Conservation (phyloP, 2,329 filamentous ascomycete genomes). For the Colletotrichum tabaci region DNA sequence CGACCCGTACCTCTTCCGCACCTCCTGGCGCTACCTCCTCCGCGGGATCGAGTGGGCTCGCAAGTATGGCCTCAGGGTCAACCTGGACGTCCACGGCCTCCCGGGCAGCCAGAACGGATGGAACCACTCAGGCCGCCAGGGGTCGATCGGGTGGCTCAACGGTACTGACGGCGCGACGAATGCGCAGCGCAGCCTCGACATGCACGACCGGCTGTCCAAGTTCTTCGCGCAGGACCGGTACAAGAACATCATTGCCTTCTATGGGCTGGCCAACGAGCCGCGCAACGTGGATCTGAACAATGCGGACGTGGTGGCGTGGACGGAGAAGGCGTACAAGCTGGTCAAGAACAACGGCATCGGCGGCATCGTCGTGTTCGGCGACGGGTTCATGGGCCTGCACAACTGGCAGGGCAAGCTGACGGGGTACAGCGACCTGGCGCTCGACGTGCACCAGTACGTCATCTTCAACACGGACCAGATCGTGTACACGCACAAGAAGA, state of each 20-base stretch:
- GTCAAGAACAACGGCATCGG: constrained; percentile 84
- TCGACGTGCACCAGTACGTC: constrained; percentile 99
- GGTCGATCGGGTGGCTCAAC: constrained; percentile 88
- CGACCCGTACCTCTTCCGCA: constrained; percentile 89
- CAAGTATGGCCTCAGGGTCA: constrained; percentile 91
- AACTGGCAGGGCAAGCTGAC: constrained; percentile 92
- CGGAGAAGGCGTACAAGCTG: constrained; percentile 77
- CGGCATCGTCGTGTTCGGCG: constrained; percentile 85
- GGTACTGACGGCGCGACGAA: constrained; percentile 88
- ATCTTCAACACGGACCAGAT: constrained; percentile 96
- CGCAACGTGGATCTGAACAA: constrained; percentile 83
- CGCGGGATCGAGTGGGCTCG: constrained; percentile 94
- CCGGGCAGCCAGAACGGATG: constrained; percentile 97
- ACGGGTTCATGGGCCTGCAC: constrained; percentile 91
- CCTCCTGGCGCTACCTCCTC: constrained; percentile 93
- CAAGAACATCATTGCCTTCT: constrained; percentile 91
- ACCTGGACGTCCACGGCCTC: constrained; percentile 92
- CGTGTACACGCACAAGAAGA: constrained; percentile 83
- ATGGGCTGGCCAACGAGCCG: constrained; percentile 95
- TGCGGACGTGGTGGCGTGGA: constrained; percentile 83
- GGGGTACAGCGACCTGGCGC: constrained; percentile 78
- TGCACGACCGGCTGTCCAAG: constrained; percentile 87
- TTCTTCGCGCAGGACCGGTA: constrained; percentile 97
- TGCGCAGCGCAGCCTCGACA: constrained; percentile 84
- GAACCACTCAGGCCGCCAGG: constrained; percentile 93